Conservation (phyloP, 2,329 filamentous ascomycete genomes). For the Claviceps purpurea region DNA sequence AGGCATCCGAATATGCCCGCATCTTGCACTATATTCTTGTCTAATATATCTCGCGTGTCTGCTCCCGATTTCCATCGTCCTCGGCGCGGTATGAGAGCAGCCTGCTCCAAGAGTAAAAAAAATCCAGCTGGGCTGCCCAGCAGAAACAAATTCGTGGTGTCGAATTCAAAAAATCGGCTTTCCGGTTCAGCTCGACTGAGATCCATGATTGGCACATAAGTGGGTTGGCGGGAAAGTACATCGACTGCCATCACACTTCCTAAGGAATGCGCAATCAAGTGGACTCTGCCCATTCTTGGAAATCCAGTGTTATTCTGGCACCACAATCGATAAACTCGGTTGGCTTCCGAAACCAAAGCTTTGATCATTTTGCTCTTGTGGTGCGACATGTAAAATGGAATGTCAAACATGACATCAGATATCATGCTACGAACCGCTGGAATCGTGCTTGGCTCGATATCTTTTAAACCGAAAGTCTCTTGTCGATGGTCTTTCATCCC, state of each 20-base stretch:
- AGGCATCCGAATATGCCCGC: conserved; percentile 76
- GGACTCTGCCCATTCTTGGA: conserved; percentile 64
- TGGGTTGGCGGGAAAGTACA: conserved; percentile 81
- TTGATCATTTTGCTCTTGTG: conserved; percentile 92
- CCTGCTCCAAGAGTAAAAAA: conserved; percentile 75
- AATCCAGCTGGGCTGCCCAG: conserved; percentile 85
- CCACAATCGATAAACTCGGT: conserved; percentile 92
- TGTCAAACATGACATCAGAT: conserved; percentile 95
- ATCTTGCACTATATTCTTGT: conserved; percentile 56
- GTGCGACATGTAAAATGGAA: conserved; percentile 93
- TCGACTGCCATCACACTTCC: conserved; percentile 93
- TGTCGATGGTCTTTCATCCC: conserved; percentile 39
- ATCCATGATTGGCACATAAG: conserved; percentile 42
- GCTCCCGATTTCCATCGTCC: conserved; percentile 64
- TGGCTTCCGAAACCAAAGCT: conserved; percentile 79
- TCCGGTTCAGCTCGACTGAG: conserved; percentile 26
- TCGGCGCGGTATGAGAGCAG: conserved; percentile 57
- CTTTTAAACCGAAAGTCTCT: conserved; percentile 55
- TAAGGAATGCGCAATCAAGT: conserved; percentile 84
- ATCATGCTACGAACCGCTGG: conserved; percentile 89
- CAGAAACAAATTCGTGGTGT: conserved; percentile 80
- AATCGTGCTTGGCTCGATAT: conserved; percentile 84
- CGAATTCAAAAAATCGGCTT: conserved; percentile 68
- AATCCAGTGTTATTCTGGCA: conserved; percentile 88
- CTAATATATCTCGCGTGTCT: conserved; percentile 45